Percentiles rank a stretch among this genome's conserved stretches.
phyloP scores from a whole-genome alignment of 306 rosid species.

The Corylus avellana region DNA sequence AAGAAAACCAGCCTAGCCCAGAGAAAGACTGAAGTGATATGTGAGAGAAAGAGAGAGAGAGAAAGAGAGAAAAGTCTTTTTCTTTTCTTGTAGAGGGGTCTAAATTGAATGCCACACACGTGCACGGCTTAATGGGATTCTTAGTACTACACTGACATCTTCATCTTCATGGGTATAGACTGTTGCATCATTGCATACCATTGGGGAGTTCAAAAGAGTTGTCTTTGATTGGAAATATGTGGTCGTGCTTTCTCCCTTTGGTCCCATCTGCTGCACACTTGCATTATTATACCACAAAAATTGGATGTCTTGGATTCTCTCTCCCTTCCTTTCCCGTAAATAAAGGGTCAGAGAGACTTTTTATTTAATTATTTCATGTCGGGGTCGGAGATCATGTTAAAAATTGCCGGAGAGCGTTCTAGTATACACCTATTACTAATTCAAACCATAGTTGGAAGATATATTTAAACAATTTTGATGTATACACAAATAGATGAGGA shows the following conservation, averaged over 20 bases:
- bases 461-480: no score
- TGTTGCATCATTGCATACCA: slow-evolving; percentile 26
- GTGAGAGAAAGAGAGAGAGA: background rate
- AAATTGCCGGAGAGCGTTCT: no score
- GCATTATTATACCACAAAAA: background rate
- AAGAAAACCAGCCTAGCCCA: slow-evolving; percentile 38
- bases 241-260: background rate
- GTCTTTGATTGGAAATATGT: slow-evolving; percentile 8
- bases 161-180: background rate
- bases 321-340: no score
- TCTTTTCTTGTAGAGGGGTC: slow-evolving; percentile 7
- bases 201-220: slow-evolving; percentile 12
- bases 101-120: slow-evolving; percentile 43
- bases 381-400: no score
- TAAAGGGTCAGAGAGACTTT: no score
- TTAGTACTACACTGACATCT: background rate
- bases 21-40: slow-evolving; percentile 27
- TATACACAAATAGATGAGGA: no score
- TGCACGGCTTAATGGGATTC: slow-evolving; percentile 29
- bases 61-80: slow-evolving; percentile 14
- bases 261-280: background rate
- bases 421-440: no score
- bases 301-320: background rate
- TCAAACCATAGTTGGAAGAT: no score
- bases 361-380: no score